Percentiles rank a stretch among this genome's conserved stretches.
These are phyloP conservation scores for Alternaria longipes DNA, from an alignment of 2,329 filamentous ascomycete species.

Conservation along the genomic window DNA sequence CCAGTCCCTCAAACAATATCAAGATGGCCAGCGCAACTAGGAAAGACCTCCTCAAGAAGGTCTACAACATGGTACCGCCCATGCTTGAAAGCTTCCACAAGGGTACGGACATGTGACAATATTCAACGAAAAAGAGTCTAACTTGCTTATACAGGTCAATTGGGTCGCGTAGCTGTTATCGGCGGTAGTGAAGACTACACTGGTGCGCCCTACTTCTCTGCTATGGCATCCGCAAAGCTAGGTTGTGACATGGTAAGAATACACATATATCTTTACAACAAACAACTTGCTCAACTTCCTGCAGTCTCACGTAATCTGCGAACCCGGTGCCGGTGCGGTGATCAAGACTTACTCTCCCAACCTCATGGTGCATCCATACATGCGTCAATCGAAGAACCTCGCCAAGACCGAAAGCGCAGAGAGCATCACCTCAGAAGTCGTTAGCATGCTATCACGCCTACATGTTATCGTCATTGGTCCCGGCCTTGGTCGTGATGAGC, in stretches of 20 bases:
- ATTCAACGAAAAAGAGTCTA: conserved; percentile 14
- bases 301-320: conserved; percentile 94
- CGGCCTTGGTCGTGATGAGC: conserved; percentile 84
- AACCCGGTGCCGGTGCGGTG: conserved; percentile 80
- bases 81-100: conserved; percentile 98
- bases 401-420: conserved; percentile 65
- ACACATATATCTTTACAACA: background rate
- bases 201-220: conserved; percentile 96
- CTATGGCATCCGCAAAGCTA: conserved; percentile 91
- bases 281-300: conserved; percentile 23
- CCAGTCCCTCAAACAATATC: background rate
- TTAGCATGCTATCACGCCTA: conserved; percentile 82
- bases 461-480: conserved; percentile 95
- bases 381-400: conserved; percentile 77
- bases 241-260: conserved; percentile 84
- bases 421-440: conserved; percentile 72
- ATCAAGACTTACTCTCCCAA: conserved; percentile 99
- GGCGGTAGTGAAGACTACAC: conserved; percentile 97
- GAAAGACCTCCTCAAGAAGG: conserved; percentile 78
- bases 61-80: conserved; percentile 89
- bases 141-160: conserved; percentile 70
- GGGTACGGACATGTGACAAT: conserved; percentile 62
- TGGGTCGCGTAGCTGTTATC: conserved; percentile 91
- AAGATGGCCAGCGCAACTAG: conserved; percentile 67
- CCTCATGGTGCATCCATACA: conserved; percentile 96